These are phyloP conservation scores for Syzygium oleosum DNA, from an alignment of 345 rosid species.

Conservation along the genomic window DNA sequence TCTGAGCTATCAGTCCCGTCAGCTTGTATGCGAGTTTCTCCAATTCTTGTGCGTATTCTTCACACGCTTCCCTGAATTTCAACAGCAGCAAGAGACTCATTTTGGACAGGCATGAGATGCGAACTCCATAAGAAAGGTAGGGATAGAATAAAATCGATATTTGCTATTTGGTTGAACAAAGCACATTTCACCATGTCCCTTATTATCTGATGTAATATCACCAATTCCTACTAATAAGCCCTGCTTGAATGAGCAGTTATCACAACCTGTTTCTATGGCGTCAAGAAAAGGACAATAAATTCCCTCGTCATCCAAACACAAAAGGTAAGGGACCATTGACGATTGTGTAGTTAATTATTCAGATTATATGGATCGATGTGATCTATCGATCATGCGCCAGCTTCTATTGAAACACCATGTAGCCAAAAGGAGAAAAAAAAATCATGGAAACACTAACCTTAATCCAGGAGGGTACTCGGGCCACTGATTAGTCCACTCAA, in stretches of 20 bases:
- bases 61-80: conserved; percentile 28
- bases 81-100: neutral
- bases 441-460: conserved; percentile 13
- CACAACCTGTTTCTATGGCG: too few relatives aligned
- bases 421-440: neutral
- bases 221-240: neutral
- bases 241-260: too few relatives aligned
- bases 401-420: neutral
- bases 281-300: too few relatives aligned
- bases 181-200: neutral
- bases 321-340: too few relatives aligned
- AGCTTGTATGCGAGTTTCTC: conserved; percentile 37
- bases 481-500: conserved; percentile 41
- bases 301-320: too few relatives aligned
- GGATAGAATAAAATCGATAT: neutral
- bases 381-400: neutral
- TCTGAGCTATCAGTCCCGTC: conserved; percentile 38
- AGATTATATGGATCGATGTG: neutral
- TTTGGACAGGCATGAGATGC: neutral
- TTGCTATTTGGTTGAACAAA: neutral
- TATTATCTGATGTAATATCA: neutral
- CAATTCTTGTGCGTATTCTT: conserved; percentile 37
- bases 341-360: too few relatives aligned
- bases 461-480: conserved; percentile 39
- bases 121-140: neutral